These are phyloP conservation scores for Pleurotus pulmonarius DNA, from an alignment of 768 basidiomycete species.

Conservation along the genomic window DNA sequence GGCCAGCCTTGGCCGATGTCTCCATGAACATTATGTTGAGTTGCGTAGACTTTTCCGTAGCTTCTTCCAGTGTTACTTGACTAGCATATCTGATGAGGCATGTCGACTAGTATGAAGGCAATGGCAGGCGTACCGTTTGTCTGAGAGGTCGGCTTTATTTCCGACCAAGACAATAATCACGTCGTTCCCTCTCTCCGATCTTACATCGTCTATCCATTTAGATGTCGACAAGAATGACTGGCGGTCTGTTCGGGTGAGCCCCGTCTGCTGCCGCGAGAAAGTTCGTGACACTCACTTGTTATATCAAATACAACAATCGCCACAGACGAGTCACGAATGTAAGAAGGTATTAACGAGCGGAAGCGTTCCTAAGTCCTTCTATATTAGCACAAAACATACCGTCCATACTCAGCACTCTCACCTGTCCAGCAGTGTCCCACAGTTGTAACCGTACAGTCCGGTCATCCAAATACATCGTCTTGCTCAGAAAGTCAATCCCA, in stretches of 20 bases:
- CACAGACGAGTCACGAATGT: conserved; percentile 97
- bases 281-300: conserved; percentile 64
- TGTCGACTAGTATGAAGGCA: not conserved
- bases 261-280: conserved; percentile 3
- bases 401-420: conserved; percentile 23
- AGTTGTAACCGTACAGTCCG: conserved; percentile 95
- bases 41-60: conserved; percentile 86
- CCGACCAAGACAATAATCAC: conserved; percentile 98
- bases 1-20: conserved; percentile 98
- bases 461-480: conserved; percentile 99
- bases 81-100: conserved; percentile 35
- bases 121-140: conserved; percentile 75
- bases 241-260: conserved; percentile 55
- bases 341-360: conserved; percentile 94
- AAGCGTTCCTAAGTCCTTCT: conserved; percentile 76
- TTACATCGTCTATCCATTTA: conserved; percentile 99
- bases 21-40: conserved; percentile 98
- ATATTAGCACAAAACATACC: not conserved
- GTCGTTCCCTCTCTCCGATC: conserved; percentile 94
- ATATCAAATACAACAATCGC: conserved; percentile 99
- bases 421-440: conserved; percentile 98
- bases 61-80: conserved; percentile 98
- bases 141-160: conserved; percentile 98
- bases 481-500: conserved; percentile 98
- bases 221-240: conserved; percentile 97